phyloP scores from a whole-genome alignment of 2,329 filamentous ascomycete species.

The Penicillium sclerotiorum region DNA sequence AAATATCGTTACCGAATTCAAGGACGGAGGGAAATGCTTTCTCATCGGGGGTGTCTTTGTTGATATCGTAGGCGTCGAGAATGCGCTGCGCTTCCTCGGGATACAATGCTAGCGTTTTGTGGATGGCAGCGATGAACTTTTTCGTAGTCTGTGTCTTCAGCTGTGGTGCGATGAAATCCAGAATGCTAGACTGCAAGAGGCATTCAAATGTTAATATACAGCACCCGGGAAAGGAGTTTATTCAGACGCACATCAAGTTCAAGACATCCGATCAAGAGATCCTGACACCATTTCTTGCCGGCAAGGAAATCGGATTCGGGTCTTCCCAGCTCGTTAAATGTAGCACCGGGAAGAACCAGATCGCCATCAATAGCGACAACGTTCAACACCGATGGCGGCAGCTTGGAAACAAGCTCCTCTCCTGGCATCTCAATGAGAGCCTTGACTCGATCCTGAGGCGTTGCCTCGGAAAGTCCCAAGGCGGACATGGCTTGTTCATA shows the following conservation, averaged over 20 bases:
- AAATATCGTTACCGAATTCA: slow-evolving; percentile 50
- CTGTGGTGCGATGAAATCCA: slow-evolving; percentile 32
- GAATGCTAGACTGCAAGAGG: slow-evolving; percentile 30
- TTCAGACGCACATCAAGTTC: slow-evolving; percentile 47
- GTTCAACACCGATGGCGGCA: slow-evolving; percentile 39
- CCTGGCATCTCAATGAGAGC: slow-evolving; percentile 44
- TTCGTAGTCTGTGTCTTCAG: slow-evolving; percentile 25
- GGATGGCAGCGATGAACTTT: slow-evolving; percentile 25
- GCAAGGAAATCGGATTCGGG: slow-evolving; percentile 35
- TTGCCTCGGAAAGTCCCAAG: slow-evolving; percentile 42
- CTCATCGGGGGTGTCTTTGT: slow-evolving; percentile 38
- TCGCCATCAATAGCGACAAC: slow-evolving; percentile 49
- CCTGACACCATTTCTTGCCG: slow-evolving; percentile 50
- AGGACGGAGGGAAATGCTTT: slow-evolving; percentile 48
- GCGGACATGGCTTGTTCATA: slow-evolving; percentile 46
- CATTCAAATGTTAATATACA: background rate
- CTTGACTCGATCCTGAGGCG: slow-evolving; percentile 45
- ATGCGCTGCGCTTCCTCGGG: slow-evolving; percentile 29
- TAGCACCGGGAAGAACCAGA: slow-evolving; percentile 35
- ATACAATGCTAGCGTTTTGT: slow-evolving; percentile 25
- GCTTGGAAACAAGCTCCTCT: slow-evolving; percentile 45
- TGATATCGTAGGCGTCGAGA: slow-evolving; percentile 46
- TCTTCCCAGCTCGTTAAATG: slow-evolving; percentile 26
- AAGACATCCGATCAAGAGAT: slow-evolving; percentile 53
- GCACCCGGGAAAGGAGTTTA: background rate